Base-by-base conservation (phyloP, 2,329 filamentous ascomycete genomes). In the Sporothrix phasma region DNA sequence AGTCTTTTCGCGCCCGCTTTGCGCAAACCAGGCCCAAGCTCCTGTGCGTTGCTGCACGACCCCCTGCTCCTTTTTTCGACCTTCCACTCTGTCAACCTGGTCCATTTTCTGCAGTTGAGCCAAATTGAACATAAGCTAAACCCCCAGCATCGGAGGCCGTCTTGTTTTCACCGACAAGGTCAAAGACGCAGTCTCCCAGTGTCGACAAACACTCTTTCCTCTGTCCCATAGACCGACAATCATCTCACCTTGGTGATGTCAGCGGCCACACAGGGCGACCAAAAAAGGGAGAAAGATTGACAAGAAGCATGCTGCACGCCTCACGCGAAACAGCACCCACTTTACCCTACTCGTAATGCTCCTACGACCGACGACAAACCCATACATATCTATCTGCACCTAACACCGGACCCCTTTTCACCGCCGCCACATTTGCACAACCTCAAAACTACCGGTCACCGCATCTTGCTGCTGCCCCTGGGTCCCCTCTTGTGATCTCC, bases 381-480 rank as follows among this genome's bases (percentile, higher is more conserved):
- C 29, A 17, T 54, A 54, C 47, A 34, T 5, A 10, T 26, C 15
- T 22, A 34, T 43, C 29, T 61, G n/a, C 45, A 29, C 46, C 46
- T 61, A 49, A 61, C 41, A 43, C 46, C 37, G 51, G 39, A 15
- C 46, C 8, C 39, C 51, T 58, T 39, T 51, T 65, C 64, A 65
- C 64, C 64, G 64, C 64, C 54, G 64, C 64, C 47, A 49, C 46
- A 37, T 37, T 19, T 26, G 37, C 54, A 61, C 46, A 34, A 47
- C 53, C 34, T 53, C 53, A 46, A 51, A 49, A 24, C 24, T 53
- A 43, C 51, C 53, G 53, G 60, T 65, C 64, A 65, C 64, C 64
- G 61, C 64, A 61, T 61, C 61, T 61, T 61, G 46, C 61, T 37
- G 39, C 22, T 43, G n/a, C 26, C 45, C 59, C 19, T 53, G 19